Evolutionary conservation across 2,329 filamentous ascomycete genomes (phyloP), one percentile per base, ranked within the genome.

Genomic region (Monosporascus sp.): DNA sequence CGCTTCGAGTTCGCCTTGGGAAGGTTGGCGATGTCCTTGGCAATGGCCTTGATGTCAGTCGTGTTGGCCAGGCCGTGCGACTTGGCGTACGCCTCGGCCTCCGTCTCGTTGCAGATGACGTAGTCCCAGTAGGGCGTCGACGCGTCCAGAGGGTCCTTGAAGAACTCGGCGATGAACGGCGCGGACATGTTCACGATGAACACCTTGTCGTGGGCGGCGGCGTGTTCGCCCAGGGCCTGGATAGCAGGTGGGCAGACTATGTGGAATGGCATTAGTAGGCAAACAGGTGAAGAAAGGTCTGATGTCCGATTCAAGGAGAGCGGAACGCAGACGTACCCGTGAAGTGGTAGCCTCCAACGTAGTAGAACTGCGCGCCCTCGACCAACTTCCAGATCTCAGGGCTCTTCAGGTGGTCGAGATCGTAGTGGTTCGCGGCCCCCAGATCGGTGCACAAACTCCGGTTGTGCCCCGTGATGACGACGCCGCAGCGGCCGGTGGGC

Each of bases 391-490:
- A 99, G 74, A 97, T 87, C 74, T 93, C 85, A 51, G 90, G 88
- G 71, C 85, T 84, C 84, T 96, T 91, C 72, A 99, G 77, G 74
- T 99, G 94, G 59, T 94, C 91, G 50, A 97, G 72, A 75, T 93
- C 93, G 79, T 99, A 99, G 79, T 91, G 88, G 79, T 99, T 99
- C 64, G 94, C 94, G 58, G 94, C 94, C 58, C 88, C 94, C 54
- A 99, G 87, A 68, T 97, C 91, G 58, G 94, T 99, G 80, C 88
- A 89, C 80, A 99, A 87, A 71, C 86, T 91, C 67, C 94, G 87
- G 85, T 97, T 87, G 80, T 96, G 90, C 69, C 91, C 94, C 38
- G 93, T 99, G 74, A 99, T 97, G 72, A 99, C 84, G 61, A 94
- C 94, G 74, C 90, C 94, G 74, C 94, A 99, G 68, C 92, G 90